phyloP scores from a whole-genome alignment of 2,329 filamentous ascomycete species.

The Acrodontium crateriforme region DNA sequence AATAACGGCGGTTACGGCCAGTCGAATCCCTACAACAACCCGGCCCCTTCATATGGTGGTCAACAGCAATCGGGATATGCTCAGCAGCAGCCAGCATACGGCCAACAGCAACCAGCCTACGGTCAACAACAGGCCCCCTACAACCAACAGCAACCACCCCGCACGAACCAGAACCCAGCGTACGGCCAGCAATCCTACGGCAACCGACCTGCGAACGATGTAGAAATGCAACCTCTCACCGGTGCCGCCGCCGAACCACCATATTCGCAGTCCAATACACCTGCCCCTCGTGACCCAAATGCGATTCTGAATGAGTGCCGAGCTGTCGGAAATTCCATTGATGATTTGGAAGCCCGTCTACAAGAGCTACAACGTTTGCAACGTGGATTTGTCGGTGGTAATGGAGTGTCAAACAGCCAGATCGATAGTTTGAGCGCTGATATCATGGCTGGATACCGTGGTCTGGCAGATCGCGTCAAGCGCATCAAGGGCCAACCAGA shows the following conservation, averaged over 20 bases:
- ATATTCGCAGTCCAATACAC: slow-evolving; percentile 13
- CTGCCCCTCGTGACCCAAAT: slow-evolving; percentile 44
- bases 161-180: slow-evolving; percentile 18
- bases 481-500: slow-evolving; percentile 68
- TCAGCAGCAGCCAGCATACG: slow-evolving; percentile 3
- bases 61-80: slow-evolving; percentile 7
- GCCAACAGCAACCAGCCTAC: slow-evolving; percentile 7
- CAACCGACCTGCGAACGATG: slow-evolving; percentile 34
- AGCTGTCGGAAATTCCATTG: slow-evolving; percentile 64
- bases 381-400: slow-evolving; percentile 55
- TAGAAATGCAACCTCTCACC: slow-evolving; percentile 57
- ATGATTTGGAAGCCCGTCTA: slow-evolving; percentile 58
- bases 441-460: slow-evolving; percentile 72
- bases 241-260: slow-evolving; percentile 27
- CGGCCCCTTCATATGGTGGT: slow-evolving; percentile 17
- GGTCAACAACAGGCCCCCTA: too few species aligned
- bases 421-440: slow-evolving; percentile 62
- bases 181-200: slow-evolving; percentile 2
- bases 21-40: slow-evolving; percentile 38
- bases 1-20: slow-evolving; percentile 37
- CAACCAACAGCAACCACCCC: not conserved
- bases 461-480: slow-evolving; percentile 65
- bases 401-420: slow-evolving; percentile 47
- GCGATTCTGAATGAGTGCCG: slow-evolving; percentile 74
- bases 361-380: slow-evolving; percentile 59